These are phyloP conservation scores for Huntiella decipiens DNA, from an alignment of 2,329 filamentous ascomycete species.

Conservation along the genomic window DNA sequence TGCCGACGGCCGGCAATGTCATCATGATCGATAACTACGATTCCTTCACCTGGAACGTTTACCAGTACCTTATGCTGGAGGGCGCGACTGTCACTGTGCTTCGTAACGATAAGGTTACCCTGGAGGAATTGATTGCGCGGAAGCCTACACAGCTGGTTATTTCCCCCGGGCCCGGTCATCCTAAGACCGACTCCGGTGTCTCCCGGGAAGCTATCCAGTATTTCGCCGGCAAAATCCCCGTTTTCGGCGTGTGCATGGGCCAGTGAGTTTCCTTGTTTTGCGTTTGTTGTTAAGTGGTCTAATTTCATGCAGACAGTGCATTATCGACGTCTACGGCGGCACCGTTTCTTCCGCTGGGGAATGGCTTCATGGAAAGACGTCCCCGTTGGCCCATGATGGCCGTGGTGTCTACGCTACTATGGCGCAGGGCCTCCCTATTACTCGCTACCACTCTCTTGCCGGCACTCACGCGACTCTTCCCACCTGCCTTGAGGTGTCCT, in stretches of 20 bases:
- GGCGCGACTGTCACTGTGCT: constrained; percentile 78
- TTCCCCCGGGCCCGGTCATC: constrained; percentile 88
- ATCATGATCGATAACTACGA: constrained; percentile 98
- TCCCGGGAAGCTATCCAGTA: constrained; percentile 80
- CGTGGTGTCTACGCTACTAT: constrained; percentile 85
- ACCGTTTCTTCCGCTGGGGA: constrained; percentile 84
- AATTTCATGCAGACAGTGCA: constrained; percentile 52
- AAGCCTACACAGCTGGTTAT: constrained; percentile 87
- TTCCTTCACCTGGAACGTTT: constrained; percentile 98
- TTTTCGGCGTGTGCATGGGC: constrained; percentile 97
- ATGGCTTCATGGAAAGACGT: constrained; percentile 94
- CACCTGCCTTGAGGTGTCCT: constrained; percentile 69
- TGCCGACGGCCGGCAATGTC: constrained; percentile 71
- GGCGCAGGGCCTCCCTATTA: constrained; percentile 65
- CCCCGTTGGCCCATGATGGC: constrained; percentile 67
- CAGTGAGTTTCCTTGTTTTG: constrained; percentile 35
- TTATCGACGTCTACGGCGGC: constrained; percentile 83
- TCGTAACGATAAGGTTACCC: constrained; percentile 76
- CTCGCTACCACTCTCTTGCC: constrained; percentile 87
- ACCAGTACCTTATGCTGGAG: constrained; percentile 94
- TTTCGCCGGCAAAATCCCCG: constrained; percentile 85
- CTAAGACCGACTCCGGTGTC: constrained; percentile 74
- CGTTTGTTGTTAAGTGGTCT: constrained; percentile 2
- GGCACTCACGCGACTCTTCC: constrained; percentile 80
- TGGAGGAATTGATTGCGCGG: constrained; percentile 65